phyloP scores from a whole-genome alignment of 805 yeast species.

The Nakazawaea ernobii region DNA sequence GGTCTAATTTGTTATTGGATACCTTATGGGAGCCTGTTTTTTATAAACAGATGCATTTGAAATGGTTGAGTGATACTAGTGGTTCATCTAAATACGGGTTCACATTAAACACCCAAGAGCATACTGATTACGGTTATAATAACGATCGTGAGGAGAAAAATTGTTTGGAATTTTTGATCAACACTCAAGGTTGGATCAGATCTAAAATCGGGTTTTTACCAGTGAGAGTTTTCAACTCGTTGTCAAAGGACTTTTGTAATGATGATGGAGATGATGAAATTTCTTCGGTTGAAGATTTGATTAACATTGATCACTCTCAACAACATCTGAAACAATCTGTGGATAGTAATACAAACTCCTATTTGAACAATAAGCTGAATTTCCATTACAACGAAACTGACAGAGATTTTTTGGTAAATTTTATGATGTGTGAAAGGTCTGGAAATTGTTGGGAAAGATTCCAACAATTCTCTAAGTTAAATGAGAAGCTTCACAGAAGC shows the following conservation, averaged over 20 bases:
- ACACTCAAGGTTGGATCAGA: conserved; percentile 33
- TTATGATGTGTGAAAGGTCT: conserved; percentile 31
- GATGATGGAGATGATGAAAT: conserved; percentile 19
- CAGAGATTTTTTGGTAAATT: conserved; percentile 32
- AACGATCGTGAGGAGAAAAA: conserved; percentile 33
- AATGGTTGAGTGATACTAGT: conserved; percentile 22
- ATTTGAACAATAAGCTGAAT: conserved; percentile 17
- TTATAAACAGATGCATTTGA: conserved; percentile 28
- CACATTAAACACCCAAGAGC: conserved; percentile 21
- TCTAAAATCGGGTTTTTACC: conserved; percentile 33
- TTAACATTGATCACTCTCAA: conserved; percentile 10
- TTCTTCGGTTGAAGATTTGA: conserved; percentile 15
- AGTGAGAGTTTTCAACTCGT: conserved; percentile 29
- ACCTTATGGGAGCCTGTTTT: conserved; percentile 36
- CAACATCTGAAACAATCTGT: conserved; percentile 4
- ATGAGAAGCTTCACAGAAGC: conserved; percentile 25
- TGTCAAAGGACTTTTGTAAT: conserved; percentile 33
- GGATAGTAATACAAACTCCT: conserved; percentile 12
- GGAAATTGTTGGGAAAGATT: conserved; percentile 36
- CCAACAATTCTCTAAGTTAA: conserved; percentile 27
- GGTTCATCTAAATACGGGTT: conserved; percentile 22
- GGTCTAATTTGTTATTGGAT: conserved; percentile 32
- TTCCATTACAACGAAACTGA: conserved; percentile 30
- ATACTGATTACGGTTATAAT: conserved; percentile 28
- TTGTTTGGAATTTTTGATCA: conserved; percentile 31